A percentile compares a stretch with the other conserved stretches of the same genome.
phyloP scores from a whole-genome alignment of 73 alveolate species.

The Paramecium biaurelia region DNA sequence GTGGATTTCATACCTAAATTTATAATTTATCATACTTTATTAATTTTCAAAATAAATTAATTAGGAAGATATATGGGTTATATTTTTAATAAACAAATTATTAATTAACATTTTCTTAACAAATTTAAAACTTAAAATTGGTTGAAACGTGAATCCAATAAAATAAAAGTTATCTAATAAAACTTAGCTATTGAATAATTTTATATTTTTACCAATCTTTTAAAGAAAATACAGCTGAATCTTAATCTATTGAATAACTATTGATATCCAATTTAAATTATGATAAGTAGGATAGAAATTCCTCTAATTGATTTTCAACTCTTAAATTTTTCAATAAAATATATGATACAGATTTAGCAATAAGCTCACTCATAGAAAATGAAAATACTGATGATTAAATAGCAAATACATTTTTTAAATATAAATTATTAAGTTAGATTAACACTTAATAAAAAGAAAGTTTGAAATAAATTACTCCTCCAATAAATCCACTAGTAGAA shows the following conservation, averaged over 20 bases:
- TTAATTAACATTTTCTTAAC: background rate
- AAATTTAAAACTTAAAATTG: background rate
- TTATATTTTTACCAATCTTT: background rate
- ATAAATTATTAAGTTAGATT: background rate
- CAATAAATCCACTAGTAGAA: background rate
- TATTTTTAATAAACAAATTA: background rate
- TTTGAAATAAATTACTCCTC: background rate
- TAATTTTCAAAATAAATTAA: background rate
- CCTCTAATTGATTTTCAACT: background rate
- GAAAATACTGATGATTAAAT: background rate
- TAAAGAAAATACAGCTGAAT: background rate
- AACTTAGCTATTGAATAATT: background rate
- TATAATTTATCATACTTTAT: background rate
- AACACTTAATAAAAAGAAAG: background rate
- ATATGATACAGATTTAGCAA: background rate
- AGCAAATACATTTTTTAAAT: background rate
- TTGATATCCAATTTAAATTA: background rate
- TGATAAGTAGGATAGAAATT: background rate
- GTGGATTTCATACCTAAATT: background rate
- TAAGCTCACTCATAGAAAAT: background rate
- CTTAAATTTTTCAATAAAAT: background rate
- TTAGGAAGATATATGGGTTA: background rate
- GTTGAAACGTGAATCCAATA: background rate
- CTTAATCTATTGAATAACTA: background rate
- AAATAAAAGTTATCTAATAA: background rate